Evolutionary conservation across 2,329 filamentous ascomycete species (phyloP), one percentile per base, ranked within the genome.

Genomic region (Microcyclosporella mali): DNA sequence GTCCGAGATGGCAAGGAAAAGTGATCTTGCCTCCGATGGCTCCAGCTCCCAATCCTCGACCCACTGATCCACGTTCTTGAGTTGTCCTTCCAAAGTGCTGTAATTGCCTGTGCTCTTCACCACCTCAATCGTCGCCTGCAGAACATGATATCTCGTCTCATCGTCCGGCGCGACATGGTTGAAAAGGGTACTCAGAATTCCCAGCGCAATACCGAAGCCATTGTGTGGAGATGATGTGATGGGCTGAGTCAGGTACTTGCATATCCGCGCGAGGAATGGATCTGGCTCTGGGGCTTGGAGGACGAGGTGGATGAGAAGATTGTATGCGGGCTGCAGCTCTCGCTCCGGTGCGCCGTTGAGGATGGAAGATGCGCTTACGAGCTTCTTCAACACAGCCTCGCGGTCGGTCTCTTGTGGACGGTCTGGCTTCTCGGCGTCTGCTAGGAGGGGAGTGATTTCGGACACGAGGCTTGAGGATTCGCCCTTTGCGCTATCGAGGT

Each of bases 301-400:
- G 56, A 94, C 81, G 47, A 98, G 82, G 73, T 95, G 87, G 63
- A 97, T 83, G 66, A 98, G 83, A 57, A 97, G 84, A 72, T 98
- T 97, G 73, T 95, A 95, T 49, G 90, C 88, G 46, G 90, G 84
- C 48, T 88, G 89, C 66, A 95, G 92, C 69, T 97, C 90, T 78
- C 92, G 94, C 77, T 98, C 92, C 46, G 90, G 87, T 43, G 88
- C 86, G 51, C 78, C 77, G 69, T 89, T 94, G 64, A 98, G 75
- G 38, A 77, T 78, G 40, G 77, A 70, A 40, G 87, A 88, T 45
- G 85, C 85, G 55, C 82, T 80, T 49, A 97, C 86, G 53, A 98
- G 76, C 76, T 88, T 89, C 74, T 89, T 85, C 45, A 98, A 77
- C 34, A 87, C 82, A 55, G 94, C 88, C 71, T 88, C 87, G 61